phyloP scores from a whole-genome alignment of 208 protist species.

The Crithidia sp. region DNA sequence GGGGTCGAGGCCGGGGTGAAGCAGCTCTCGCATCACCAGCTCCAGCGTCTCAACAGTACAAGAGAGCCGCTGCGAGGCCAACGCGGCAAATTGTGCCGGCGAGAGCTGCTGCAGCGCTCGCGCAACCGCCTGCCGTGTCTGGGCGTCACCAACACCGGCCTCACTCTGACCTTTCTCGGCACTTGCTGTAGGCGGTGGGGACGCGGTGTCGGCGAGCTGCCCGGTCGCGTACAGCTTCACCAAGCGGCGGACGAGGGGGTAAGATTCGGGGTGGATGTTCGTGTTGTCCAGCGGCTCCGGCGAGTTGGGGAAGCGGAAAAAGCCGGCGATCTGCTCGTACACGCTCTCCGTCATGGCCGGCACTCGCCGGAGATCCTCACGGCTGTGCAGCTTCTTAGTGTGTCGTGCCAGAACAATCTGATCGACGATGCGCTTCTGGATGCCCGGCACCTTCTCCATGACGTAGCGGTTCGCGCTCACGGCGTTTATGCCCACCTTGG shows the following conservation, averaged over 20 bases:
- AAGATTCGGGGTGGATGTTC: constrained; percentile 88
- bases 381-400: constrained; percentile 56
- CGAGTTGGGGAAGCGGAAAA: constrained; percentile 89
- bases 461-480: constrained; percentile 74
- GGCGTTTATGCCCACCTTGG: constrained; percentile 82
- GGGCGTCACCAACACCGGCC: constrained; percentile 1
- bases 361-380: constrained; percentile 75
- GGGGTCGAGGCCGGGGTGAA: constrained; percentile 72
- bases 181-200: neutral
- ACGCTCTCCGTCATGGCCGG: constrained; percentile 77
- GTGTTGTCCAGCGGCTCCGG: constrained; percentile 82
- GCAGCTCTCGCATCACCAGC: constrained; percentile 62
- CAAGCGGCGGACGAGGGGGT: constrained; percentile 58
- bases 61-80: constrained; percentile 33
- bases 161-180: neutral
- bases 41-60: constrained; percentile 74
- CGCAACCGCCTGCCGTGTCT: constrained; percentile 24
- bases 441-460: constrained; percentile 84
- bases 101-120: constrained; percentile 20
- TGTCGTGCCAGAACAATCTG: constrained; percentile 80
- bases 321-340: constrained; percentile 84
- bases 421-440: constrained; percentile 68
- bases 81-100: constrained; percentile 11
- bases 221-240: constrained; percentile 34
- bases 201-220: constrained; percentile 7